Evolutionary conservation across 768 basidiomycete species (phyloP).

Genomic region (Sistotremastrum niveocremeum): DNA sequence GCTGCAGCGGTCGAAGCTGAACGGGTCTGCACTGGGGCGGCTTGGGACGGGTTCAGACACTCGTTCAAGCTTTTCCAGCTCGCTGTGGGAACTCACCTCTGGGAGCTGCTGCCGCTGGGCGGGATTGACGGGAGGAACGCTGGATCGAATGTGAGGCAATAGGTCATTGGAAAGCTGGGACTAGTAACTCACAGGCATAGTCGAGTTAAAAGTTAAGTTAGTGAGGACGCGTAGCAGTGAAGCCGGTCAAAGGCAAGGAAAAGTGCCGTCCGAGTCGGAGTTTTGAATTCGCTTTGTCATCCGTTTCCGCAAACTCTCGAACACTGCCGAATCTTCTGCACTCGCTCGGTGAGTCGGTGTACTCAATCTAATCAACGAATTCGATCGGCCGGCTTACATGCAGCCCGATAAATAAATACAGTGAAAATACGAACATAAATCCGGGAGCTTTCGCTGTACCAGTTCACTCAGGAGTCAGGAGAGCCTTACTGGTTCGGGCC

Average conservation of each 20-base stretch:
- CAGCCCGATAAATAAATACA: no score
- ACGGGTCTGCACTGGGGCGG: constrained; percentile 21
- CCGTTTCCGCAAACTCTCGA: no score
- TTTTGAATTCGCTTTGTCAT: no score
- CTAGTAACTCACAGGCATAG: constrained; percentile 35
- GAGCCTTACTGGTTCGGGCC: no score
- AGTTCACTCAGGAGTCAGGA: no score
- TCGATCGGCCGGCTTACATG: no score
- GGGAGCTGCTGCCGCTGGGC: constrained; percentile 26
- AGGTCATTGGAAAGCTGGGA: neutral
- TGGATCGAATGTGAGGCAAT: constrained; percentile 13
- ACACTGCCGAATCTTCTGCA: no score
- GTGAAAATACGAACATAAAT: no score
- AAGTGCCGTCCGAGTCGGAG: neutral
- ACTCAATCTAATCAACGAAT: no score
- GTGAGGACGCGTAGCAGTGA: constrained; percentile 2
- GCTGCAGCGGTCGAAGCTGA: constrained; percentile 29
- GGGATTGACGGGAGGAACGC: constrained; percentile 72
- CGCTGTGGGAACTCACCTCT: neutral
- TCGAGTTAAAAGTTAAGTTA: constrained; percentile 5
- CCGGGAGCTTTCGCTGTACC: no score
- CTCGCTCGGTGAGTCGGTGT: no score
- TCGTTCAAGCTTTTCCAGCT: no score
- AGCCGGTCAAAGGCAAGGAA: constrained; percentile 2
- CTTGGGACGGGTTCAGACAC: constrained; percentile 14